These are phyloP conservation scores for Eragrostis curvula DNA, from an alignment of 176 grass and related monocot genomes.

Conservation along the genomic window DNA sequence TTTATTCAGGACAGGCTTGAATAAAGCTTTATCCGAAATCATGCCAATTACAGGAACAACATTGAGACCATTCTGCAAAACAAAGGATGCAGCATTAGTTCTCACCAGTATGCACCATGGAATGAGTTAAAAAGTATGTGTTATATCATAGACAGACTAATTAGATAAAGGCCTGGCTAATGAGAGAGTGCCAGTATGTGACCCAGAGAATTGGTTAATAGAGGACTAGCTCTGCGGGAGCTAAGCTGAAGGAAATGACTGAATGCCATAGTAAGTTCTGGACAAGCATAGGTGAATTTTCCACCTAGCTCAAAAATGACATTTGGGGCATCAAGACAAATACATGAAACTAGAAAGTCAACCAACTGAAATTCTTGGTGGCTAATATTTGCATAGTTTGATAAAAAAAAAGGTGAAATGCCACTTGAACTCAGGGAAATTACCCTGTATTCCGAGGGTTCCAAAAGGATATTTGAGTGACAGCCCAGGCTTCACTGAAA, in stretches of 20 bases:
- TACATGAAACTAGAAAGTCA: not conserved
- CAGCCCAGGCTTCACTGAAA: not conserved
- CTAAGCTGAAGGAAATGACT: too few species aligned
- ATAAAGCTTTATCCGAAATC: constrained; percentile 65
- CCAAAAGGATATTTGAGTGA: not conserved
- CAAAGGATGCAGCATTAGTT: constrained; percentile 26
- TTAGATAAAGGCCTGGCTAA: too few species aligned
- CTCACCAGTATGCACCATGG: not conserved
- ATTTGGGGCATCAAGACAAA: too few species aligned
- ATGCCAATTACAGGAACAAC: constrained; percentile 85
- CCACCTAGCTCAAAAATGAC: too few species aligned
- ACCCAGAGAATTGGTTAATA: too few species aligned
- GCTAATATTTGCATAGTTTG: too few species aligned
- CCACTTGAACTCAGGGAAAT: not conserved
- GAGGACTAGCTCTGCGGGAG: too few species aligned
- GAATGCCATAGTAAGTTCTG: too few species aligned
- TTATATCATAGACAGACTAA: too few species aligned
- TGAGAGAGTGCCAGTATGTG: too few species aligned
- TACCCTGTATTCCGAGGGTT: not conserved
- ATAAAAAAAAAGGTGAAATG: too few species aligned
- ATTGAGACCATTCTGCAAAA: constrained; percentile 78
- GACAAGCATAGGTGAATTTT: too few species aligned
- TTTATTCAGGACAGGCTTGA: constrained; percentile 66
- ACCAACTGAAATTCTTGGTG: not conserved
- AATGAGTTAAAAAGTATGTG: constrained; percentile 28